Evolutionary conservation across 2,329 filamentous ascomycete genomes (phyloP), one percentile per base, ranked within the genome.

Genomic region (Nectriaceae sp.): DNA sequence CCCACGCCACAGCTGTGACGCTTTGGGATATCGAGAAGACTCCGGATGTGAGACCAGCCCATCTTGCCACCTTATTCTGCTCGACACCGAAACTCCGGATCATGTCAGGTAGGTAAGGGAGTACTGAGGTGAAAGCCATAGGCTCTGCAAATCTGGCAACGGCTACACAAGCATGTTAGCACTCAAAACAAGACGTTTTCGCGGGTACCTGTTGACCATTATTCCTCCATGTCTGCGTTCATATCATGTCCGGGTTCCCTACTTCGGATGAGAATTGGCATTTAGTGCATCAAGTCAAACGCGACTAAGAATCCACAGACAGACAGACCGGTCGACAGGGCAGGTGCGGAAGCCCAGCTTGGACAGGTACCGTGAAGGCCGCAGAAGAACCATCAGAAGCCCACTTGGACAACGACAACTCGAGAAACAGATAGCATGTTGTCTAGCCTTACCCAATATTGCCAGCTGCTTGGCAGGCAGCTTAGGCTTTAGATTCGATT

Each of bases 121-220:
- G 85, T 54, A 89, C 83, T 20, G 85, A 89, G 13, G 87, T 90
- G 59, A 88, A 75, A 6, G 87, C 80, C 52, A 87, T 72, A 8
- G 89, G 89, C 66, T 93, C 89, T 52, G 88, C 85, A 63, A 93
- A 88, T 63, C 89, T 81, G 65, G 87, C 89, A 73, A 90, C 79
- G 65, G 87, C 88, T 90, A 57, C 49, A 24, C 13, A n/a, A 15
- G 38, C 29, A 47, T 51, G 63, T 75, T 63, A 75, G 71, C 62
- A 50, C 48, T 24, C 40, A 57, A 39, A 43, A 47, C 46, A 50
- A 22, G 21, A 15, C 40, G 15, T n/a, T 21, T 22, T 26, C 33
- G 26, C 38, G 40, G 49, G 48, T 54, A 54, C 44, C 36, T 50
- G 50, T 49, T 55, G 59, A 56, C 47, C 50, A 54, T 41, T 15